Base-by-base conservation (phyloP, 495 filamentous ascomycete species). In the Hypoxylon crocopeplum region DNA sequence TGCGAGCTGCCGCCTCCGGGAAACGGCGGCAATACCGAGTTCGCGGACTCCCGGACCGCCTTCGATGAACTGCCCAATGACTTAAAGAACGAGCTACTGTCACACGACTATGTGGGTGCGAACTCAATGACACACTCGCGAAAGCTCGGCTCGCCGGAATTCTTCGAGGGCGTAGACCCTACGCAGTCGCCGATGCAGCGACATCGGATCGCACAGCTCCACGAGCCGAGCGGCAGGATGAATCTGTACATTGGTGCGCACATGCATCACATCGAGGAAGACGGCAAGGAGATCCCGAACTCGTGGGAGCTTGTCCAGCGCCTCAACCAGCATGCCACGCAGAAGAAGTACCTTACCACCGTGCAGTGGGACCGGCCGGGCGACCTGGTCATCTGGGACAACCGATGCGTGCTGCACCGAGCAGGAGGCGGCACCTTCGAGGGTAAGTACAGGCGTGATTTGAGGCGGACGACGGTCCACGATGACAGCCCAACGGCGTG, bases 361-460 rank as follows among this genome's bases (percentile, higher is more conserved):
- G 75, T 85, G 3, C 60, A 67, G 27, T 86, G 84, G 82, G 48
- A 78, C 36, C 54, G 73, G 8, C 50, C 65, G 0, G 75, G 81
- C 0, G 84, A 86, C 63, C 47, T 86, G 62, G 67, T 85, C 6
- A 76, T 85, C 17, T 87, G 84, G 84, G 84, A 87, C 51, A 87
- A 86, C 59, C 77, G 78, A 0, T 74, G 71, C 20, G 79, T 82
- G 25, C 70, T 84, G 72, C 84, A 87, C 60, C 70, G 81, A 2
- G 81, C 79, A 0, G 76, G 74, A 0, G 74, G 74, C 5, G 84
- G 84, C 1, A 64, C 48, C 1, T 86, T 80, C 45, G 75, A 77
- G 53, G 77, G 78, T 2, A 80, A 76, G 66, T 79, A 75, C 64
- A 69, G 62, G 34, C 59, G 82, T 10, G 82, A 86, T 62, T 68